A percentile compares a stretch with the other conserved stretches of the same genome.
These are phyloP conservation scores for Sporisorium graminicola DNA, from an alignment of 1,284 basidiomycete species.

Conservation along the genomic window DNA sequence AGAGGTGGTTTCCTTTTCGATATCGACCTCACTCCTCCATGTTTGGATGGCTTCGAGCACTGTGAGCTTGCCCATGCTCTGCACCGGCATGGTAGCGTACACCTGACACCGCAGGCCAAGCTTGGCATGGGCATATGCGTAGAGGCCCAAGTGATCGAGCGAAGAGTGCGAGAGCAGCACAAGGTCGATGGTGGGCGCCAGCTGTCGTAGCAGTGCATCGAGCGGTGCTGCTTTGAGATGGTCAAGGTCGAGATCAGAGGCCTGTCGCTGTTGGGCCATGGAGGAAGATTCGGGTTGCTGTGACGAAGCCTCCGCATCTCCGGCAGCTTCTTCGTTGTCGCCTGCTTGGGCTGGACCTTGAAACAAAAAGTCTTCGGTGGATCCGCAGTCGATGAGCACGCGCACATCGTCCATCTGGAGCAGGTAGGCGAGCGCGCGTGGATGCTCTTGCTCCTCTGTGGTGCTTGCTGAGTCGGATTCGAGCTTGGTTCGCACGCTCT, in stretches of 20 bases:
- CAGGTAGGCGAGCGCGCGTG: slow-evolving; percentile 75
- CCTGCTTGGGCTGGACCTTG: slow-evolving; percentile 2
- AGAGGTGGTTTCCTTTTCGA: slow-evolving; percentile 24
- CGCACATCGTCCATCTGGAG: slow-evolving; percentile 94
- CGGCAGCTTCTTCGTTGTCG: neutral
- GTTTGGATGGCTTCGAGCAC: slow-evolving; percentile 60
- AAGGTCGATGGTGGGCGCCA: slow-evolving; percentile 82
- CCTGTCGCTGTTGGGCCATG: slow-evolving; percentile 46
- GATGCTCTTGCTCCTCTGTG: slow-evolving; percentile 44
- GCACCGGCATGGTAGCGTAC: slow-evolving; percentile 95
- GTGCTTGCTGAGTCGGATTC: slow-evolving; percentile 17
- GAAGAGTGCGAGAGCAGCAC: slow-evolving; percentile 94
- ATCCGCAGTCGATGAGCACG: slow-evolving; percentile 92
- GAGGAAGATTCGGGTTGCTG: slow-evolving; percentile 35
- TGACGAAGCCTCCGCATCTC: neutral
- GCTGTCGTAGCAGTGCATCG: slow-evolving; percentile 46
- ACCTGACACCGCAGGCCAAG: slow-evolving; percentile 91
- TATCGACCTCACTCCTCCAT: slow-evolving; percentile 64
- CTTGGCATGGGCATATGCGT: slow-evolving; percentile 87
- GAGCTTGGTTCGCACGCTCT: slow-evolving; percentile 39
- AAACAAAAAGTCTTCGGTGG: slow-evolving; percentile 65
- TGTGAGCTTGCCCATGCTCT: slow-evolving; percentile 93
- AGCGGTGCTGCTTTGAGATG: slow-evolving; percentile 43
- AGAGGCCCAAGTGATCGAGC: slow-evolving; percentile 86
- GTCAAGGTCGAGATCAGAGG: slow-evolving; percentile 29